Evolutionary conservation across 75 land plant genomes (phyloP), one percentile per base, ranked within the genome.

Genomic region (Cunninghamia lanceolata): DNA sequence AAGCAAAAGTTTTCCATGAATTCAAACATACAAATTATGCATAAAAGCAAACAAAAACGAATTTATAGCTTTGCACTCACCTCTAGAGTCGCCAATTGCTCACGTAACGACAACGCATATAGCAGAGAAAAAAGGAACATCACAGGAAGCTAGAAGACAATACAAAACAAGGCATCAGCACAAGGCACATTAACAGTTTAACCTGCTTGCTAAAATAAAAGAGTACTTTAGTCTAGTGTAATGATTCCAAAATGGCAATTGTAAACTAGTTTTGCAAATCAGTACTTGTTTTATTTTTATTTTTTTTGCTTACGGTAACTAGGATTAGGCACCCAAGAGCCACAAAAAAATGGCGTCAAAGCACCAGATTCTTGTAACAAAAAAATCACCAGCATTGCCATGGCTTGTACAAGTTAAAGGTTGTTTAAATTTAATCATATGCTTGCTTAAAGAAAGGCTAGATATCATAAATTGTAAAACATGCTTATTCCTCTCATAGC

Each of bases 151-250:
- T 73, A 34, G 36, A 73, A 34, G 36, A 8, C 36, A 34, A 73
- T 10, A 73, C 1, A 3, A 73, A 13, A 30, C 34, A 73, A 34
- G 14, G 36, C 36, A 34, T 73, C 15, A 73, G 75, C 38, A 32
- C 36, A 34, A 73, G 7, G n/a, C 13, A 73, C 75, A 10, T 73
- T 34, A n/a, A n/a, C n/a, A n/a, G n/a, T n/a, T n/a, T n/a, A 73
- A 14, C 34, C 68, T 63, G 68, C n/a, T 63, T 73, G 75, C 75
- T 73, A 73, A 73, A 73, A 73, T 34, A 73, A 32, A 71, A 73
- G 15, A 28, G 75, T 73, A 73, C 75, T 73, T 34, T 32, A 73
- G 13, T 73, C 38, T 25, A 7, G 38, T 73, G 75, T 73, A 34
- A 13, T 11, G 3, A 11, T 34, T 73, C 16, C 9, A 15, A 73